Conservation (phyloP, 305 asterid genomes). For the Euphrasia arctica region DNA sequence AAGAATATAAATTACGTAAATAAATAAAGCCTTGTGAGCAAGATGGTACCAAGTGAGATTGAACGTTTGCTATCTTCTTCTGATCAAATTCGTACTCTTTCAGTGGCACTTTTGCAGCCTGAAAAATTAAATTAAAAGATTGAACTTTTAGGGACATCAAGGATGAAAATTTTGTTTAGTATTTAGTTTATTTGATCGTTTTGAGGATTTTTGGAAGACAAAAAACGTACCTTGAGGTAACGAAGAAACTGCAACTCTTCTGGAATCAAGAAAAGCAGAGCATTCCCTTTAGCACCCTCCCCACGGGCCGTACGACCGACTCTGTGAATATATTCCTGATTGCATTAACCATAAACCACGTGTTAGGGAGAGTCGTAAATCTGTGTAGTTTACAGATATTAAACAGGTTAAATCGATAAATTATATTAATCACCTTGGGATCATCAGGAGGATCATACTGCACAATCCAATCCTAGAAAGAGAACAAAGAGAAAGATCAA, state of each 20-base stretch:
- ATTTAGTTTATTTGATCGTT: background rate
- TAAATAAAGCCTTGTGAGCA: background rate
- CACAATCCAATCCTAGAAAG: constrained; percentile 90
- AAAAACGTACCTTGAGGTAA: constrained; percentile 64
- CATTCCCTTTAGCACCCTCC: constrained; percentile 87
- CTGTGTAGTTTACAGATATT: no score
- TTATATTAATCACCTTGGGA: constrained; percentile 60
- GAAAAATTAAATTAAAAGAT: constrained; percentile 29
- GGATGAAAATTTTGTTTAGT: background rate
- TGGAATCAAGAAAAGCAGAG: constrained; percentile 78
- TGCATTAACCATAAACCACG: constrained; percentile 17
- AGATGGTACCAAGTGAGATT: constrained; percentile 72
- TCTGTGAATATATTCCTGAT: constrained; percentile 80
- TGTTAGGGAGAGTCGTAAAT: constrained; percentile 16
- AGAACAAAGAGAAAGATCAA: constrained; percentile 12
- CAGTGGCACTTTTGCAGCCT: constrained; percentile 94
- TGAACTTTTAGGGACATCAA: constrained; percentile 9
- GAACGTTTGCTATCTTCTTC: constrained; percentile 71
- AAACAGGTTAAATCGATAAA: background rate
- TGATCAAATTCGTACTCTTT: constrained; percentile 82
- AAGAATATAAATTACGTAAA: background rate
- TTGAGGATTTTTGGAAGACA: background rate
- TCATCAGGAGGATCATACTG: constrained; percentile 70
- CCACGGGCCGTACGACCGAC: constrained; percentile 99
- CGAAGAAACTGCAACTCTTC: constrained; percentile 77